A percentile compares a stretch with the other conserved stretches of the same genome.
Evolutionary conservation across 164 flowering plant species (phyloP).

Genomic region (Liriodendron chinense): DNA sequence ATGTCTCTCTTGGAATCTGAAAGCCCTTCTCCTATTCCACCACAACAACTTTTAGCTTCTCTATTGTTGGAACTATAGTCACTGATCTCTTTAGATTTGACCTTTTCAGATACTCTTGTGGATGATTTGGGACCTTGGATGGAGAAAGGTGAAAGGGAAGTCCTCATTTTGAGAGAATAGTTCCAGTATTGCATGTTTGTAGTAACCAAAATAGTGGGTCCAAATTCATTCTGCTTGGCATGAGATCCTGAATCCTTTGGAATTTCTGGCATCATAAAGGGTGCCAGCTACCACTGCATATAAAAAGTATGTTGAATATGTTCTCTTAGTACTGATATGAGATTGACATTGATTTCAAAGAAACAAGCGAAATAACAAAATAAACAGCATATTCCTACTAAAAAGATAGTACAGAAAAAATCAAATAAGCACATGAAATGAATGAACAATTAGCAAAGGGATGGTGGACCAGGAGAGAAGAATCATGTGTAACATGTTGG

Average conservation of each 20-base stretch:
- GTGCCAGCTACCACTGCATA: conserved; percentile 5
- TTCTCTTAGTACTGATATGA: not conserved
- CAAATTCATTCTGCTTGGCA: conserved; percentile 24
- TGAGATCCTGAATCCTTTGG: conserved; percentile 16
- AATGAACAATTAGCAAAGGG: too few relatives aligned
- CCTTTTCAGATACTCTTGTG: conserved; percentile 5
- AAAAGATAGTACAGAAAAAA: too few relatives aligned
- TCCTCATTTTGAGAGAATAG: conserved; percentile 42
- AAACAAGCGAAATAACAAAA: too few relatives aligned
- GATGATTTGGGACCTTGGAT: conserved; percentile 13
- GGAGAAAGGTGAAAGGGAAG: conserved; percentile 16
- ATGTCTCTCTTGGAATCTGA: conserved; percentile 44
- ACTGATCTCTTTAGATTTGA: conserved; percentile 2
- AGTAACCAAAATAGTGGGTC: conserved; percentile 59
- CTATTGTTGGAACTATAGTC: conserved; percentile 1
- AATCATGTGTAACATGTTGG: too few relatives aligned
- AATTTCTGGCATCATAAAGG: conserved; percentile 31
- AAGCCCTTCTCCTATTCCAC: conserved; percentile 37
- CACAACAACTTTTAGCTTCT: conserved; percentile 9
- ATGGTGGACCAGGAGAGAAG: too few relatives aligned
- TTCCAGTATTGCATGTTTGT: conserved; percentile 34
- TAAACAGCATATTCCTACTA: too few relatives aligned
- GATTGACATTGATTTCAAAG: too few relatives aligned
- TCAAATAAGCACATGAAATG: too few relatives aligned
- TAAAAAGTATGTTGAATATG: not conserved